These are phyloP conservation scores for Nigrograna mackinnonii DNA, from an alignment of 2,329 filamentous ascomycete species.

Conservation along the genomic window DNA sequence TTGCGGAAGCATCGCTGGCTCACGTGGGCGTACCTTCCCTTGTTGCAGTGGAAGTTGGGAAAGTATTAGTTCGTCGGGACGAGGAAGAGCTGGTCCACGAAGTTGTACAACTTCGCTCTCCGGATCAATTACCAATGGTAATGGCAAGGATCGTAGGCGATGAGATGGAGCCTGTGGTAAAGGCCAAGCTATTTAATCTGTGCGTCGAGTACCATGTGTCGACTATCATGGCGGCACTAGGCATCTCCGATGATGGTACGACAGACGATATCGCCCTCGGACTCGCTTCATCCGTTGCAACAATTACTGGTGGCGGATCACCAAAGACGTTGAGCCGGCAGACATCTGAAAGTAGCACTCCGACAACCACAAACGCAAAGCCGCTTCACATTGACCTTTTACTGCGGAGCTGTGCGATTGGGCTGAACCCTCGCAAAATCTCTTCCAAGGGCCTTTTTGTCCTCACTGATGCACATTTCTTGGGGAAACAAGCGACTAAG, in stretches of 20 bases:
- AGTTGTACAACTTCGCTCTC: constrained; percentile 45
- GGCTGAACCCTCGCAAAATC: constrained; percentile 78
- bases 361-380: constrained; percentile 27
- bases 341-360: constrained; percentile 26
- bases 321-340: constrained; percentile 41
- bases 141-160: constrained; percentile 92
- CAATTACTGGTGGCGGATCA: constrained; percentile 68
- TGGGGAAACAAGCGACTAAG: constrained; percentile 68
- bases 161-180: constrained; percentile 89
- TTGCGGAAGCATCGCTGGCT: constrained; percentile 32
- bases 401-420: constrained; percentile 79
- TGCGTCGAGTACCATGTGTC: constrained; percentile 88
- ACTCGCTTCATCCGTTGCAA: constrained; percentile 79
- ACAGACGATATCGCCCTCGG: constrained; percentile 72
- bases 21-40: constrained; percentile 84
- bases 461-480: constrained; percentile 75
- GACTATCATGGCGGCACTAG: constrained; percentile 78
- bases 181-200: constrained; percentile 82
- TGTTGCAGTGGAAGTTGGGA: constrained; percentile 74
- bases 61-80: constrained; percentile 66
- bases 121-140: constrained; percentile 64
- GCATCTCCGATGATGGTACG: constrained; percentile 65
- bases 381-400: constrained; percentile 70
- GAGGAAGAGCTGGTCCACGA: constrained; percentile 73
- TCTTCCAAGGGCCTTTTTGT: constrained; percentile 78